phyloP scores from a whole-genome alignment of 2,329 filamentous ascomycete species.

The Chrysoporthe deuterocubensis region DNA sequence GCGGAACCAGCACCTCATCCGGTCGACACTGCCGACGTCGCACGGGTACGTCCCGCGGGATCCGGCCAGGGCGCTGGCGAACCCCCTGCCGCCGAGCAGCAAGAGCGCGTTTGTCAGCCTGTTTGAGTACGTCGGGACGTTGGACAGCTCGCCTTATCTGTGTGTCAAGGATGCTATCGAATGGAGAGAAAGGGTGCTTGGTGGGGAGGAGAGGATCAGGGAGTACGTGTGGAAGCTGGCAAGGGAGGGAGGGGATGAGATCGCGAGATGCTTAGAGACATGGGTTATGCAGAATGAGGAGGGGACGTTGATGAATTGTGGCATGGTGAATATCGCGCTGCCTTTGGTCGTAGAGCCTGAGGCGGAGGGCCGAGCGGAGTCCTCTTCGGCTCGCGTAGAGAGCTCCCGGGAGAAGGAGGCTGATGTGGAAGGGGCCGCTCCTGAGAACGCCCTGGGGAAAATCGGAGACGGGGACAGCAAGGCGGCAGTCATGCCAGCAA shows the following conservation, averaged over 20 bases:
- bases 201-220: constrained; percentile 73
- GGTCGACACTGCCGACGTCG: constrained; percentile 76
- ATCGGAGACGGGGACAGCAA: neutral
- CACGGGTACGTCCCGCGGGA: constrained; percentile 69
- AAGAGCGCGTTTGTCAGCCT: constrained; percentile 68
- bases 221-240: constrained; percentile 67
- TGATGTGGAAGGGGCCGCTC: constrained; percentile 14
- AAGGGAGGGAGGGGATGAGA: constrained; percentile 61
- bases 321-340: constrained; percentile 73
- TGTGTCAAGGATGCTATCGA: constrained; percentile 72
- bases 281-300: constrained; percentile 70
- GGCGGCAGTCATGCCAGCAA: constrained; percentile 27
- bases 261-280: constrained; percentile 69
- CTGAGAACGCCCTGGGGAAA: neutral
- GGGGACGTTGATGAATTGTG: constrained; percentile 66
- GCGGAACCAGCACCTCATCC: constrained; percentile 76
- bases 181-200: constrained; percentile 71
- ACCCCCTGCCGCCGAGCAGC: constrained; percentile 47
- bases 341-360: constrained; percentile 55
- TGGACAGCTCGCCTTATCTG: constrained; percentile 73
- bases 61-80: constrained; percentile 36
- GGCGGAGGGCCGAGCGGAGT: neutral
- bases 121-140: constrained; percentile 79
- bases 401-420: neutral
- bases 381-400: neutral